phyloP scores from a whole-genome alignment of 495 filamentous ascomycete genomes.

The Daldinia loculata region DNA sequence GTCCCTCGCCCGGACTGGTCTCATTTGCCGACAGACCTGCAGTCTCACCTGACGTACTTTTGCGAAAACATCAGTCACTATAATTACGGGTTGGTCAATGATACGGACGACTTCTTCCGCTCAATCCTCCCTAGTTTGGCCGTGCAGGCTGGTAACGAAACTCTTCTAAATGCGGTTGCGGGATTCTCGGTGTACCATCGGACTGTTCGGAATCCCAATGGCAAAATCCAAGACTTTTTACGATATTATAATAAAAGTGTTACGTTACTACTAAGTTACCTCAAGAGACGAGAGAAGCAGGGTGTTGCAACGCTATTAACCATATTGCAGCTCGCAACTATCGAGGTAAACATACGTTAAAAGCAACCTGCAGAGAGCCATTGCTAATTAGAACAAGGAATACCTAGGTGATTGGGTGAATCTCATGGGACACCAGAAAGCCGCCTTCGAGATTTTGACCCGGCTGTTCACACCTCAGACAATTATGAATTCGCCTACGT shows the following conservation, averaged over 20 bases:
- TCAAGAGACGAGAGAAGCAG: conserved; percentile 74
- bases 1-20: conserved; percentile 53
- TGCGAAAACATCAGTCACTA: conserved; percentile 75
- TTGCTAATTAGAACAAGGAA: conserved; percentile 68
- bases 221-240: conserved; percentile 81
- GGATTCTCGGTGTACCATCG: conserved; percentile 91
- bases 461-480: conserved; percentile 80
- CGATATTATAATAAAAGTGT: conserved; percentile 91
- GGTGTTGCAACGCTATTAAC: conserved; percentile 81
- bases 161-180: conserved; percentile 87
- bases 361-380: background rate
- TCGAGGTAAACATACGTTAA: conserved; percentile 72
- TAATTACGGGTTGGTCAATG: conserved; percentile 80
- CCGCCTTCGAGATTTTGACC: conserved; percentile 81
- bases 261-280: conserved; percentile 72
- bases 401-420: conserved; percentile 95
- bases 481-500: conserved; percentile 71
- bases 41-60: conserved; percentile 82
- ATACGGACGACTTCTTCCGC: conserved; percentile 74
- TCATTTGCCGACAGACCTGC: conserved; percentile 70
- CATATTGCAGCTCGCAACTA: conserved; percentile 89
- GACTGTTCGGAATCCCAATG: conserved; percentile 71
- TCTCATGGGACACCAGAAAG: conserved; percentile 89
- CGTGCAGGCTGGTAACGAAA: conserved; percentile 70
- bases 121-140: conserved; percentile 75